Percentiles rank a stretch among this genome's conserved stretches.
These are phyloP conservation scores for Sporothrix euskadiensis DNA, from an alignment of 2,329 filamentous ascomycete genomes.

Conservation along the genomic window DNA sequence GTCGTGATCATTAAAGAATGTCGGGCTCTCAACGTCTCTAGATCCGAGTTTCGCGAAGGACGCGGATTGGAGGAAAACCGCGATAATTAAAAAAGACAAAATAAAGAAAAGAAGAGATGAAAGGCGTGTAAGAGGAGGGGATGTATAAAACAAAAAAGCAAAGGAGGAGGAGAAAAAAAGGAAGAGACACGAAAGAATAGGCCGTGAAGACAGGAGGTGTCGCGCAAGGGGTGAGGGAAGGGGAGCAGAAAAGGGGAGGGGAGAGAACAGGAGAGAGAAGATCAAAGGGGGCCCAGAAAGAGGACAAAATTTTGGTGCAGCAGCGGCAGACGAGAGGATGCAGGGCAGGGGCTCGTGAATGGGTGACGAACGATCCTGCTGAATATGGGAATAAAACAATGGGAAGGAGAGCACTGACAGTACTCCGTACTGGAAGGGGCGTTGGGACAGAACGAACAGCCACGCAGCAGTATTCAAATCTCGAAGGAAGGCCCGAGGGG, in stretches of 20 bases:
- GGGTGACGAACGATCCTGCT: conserved; percentile 2
- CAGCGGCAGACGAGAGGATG: conserved; percentile 21
- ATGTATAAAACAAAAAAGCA: conserved; percentile 8
- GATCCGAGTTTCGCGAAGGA: background rate
- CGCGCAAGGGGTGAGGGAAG: background rate
- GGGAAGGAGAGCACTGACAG: background rate
- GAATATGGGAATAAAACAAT: background rate
- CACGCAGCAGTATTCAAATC: background rate
- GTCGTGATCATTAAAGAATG: background rate
- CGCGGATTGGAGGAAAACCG: background rate
- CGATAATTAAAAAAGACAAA: background rate
- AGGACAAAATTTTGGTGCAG: conserved; percentile 5
- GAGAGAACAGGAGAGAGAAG: conserved; percentile 8
- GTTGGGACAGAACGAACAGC: background rate
- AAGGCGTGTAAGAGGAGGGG: background rate
- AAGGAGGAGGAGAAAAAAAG: background rate
- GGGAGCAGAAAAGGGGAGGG: background rate
- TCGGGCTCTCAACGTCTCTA: background rate
- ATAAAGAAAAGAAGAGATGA: conserved; percentile 6
- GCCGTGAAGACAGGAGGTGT: background rate
- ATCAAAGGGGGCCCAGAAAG: conserved; percentile 7
- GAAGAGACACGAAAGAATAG: conserved; percentile 2
- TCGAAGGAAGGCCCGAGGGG: conserved; percentile 6
- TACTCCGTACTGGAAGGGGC: background rate
- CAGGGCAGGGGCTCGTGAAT: conserved; percentile 7